Base-by-base conservation (phyloP, 2,329 filamentous ascomycete genomes). In the Colletotrichum horii region DNA sequence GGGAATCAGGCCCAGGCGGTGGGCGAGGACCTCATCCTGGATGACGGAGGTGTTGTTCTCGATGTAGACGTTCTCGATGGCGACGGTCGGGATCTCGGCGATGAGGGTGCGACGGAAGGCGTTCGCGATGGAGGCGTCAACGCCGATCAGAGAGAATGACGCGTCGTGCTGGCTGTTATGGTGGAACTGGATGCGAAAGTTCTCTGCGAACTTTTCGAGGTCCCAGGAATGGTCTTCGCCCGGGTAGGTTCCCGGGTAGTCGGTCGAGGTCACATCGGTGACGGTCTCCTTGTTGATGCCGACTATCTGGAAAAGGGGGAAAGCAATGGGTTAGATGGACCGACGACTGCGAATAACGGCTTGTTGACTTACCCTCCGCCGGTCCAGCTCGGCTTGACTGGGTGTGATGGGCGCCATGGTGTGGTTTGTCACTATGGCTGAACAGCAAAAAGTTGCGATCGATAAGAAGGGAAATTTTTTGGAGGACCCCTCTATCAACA, bases 1-100 rank as follows among this genome's bases (percentile, higher is more conserved):
- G 22, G 97, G 97, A 70, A 99, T 94, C 61, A 99, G 91, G 75
- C 97, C 97, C 36, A 99, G 89, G 60, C 97, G 91, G 84, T 97
- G 95, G 19, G 96, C 94, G 67, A 99, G 93, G 6, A 99, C 96
- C 88, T 99, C 97, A 83, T 99, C 97, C 84, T 98, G 96, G 81
- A 99, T 97, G 43, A 99, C 96, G 7, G 95, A 98, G 66, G 96
- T 98, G 89, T 99, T 99, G 89, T 98, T 97, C 83, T 95, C 91
- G 78, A 98, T 93, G 87, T 94, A 99, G 83, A 98, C 95, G 77
- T 93, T 93, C 88, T 99, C 97, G 81, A 99, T 96, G 79, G 97
- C 97, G 61, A 99, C 91, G 3, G 96, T 97, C 22, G 96, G 96
- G 69, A 99, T 94, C 88, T 99, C 97, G 79, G 96, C 91, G 84